Base-by-base conservation (phyloP, 768 basidiomycete species). In the Butyriboletus loyo region DNA sequence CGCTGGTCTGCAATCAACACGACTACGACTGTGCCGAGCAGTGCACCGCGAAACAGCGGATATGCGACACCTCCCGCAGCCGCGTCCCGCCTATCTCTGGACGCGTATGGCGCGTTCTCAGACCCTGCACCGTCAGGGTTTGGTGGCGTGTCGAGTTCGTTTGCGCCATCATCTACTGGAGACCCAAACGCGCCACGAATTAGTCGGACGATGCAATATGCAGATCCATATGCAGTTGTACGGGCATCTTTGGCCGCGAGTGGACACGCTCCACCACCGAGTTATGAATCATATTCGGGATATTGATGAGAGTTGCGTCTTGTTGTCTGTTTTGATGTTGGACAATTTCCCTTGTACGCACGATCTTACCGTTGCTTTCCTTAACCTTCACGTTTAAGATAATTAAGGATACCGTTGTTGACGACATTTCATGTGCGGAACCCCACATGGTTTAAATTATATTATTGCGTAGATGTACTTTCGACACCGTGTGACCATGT, bases 201-300 rank as follows among this genome's bases (percentile, higher is more conserved):
- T 35, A 93, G 91, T 69, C 74, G 92, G 66, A 95, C 93, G 49
- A 94, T 96, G 92, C 91, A 94, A 67, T 90, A 92, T 62, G 91
- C 90, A 22, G 87, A 93, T 63, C 91, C 91, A 9, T 93, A 92
- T 63, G 87, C 89, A 13, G 86, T 86, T 11, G 88, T 92, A 32
- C 78, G 88, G 17, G 85, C 86, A 8, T 76, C 78, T 5, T 68
- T 88, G 67, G 28, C 68, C 49, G 54, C 65, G 54, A 66, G 50
- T 22, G 62, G 60, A 49, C 56, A 71, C n/a, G 45, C 74, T 8
- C 48, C 60, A 21, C 77, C 79, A 9, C 81, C 81, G 14, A 76
- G 75, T 53, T 84, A 84, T 66, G 81, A 83, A 25, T 73, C 71
- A 22, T 83, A 82, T 60, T 64, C 76, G 43, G 79, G 75, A 53